Base-by-base conservation (phyloP, 2,329 filamentous ascomycete genomes). In the Fusarium hainanense region DNA sequence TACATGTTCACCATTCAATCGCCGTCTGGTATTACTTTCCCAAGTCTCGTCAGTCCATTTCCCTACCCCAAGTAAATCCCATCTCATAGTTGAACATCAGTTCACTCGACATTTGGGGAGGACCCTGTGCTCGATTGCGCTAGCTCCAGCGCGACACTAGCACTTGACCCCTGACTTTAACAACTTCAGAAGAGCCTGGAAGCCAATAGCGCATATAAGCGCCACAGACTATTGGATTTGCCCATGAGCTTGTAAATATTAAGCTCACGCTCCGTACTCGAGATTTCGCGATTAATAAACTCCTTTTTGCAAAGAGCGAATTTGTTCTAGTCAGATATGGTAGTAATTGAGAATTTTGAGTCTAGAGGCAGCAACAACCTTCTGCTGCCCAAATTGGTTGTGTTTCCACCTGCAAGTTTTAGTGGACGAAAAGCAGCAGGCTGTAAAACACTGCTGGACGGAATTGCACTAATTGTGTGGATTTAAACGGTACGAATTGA, bases 381-480 rank as follows among this genome's bases (percentile, higher is more conserved):
- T 13, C 2, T 13, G 28, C 12, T 12, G 6, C 7, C 28, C 28
- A 13, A 7, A 13, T 7, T 30, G 2, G 28, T 6, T 12, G 11
- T 28, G 28, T 30, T 30, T 30, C 11, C 28, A 30, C 12, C 12
- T 13, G 6, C 28, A 13, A 6, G 12, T 30, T 13, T 2, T 2
- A 30, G 2, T 30, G 6, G 28, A 11, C 12, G 12, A 28, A 1
- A 13, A 6, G 28, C 28, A 30, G 6, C 12, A 30, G 28, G 6
- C 12, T 13, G 28, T 6, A 30, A 7, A 10, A 13, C 13, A 13
- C 28, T 7, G 1, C 2, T 1, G 12, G 6, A 13, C 6, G 2
- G 13, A 2, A 13, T 30, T 30, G 28, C 6, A 30, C 3, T 6
- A 27, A 12, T 12, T 11, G 27, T 28, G 10, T 28, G 27, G 27